These are phyloP conservation scores for Diversispora epigaea DNA, from an alignment of 192 early-diverging fungal species.

Conservation along the genomic window DNA sequence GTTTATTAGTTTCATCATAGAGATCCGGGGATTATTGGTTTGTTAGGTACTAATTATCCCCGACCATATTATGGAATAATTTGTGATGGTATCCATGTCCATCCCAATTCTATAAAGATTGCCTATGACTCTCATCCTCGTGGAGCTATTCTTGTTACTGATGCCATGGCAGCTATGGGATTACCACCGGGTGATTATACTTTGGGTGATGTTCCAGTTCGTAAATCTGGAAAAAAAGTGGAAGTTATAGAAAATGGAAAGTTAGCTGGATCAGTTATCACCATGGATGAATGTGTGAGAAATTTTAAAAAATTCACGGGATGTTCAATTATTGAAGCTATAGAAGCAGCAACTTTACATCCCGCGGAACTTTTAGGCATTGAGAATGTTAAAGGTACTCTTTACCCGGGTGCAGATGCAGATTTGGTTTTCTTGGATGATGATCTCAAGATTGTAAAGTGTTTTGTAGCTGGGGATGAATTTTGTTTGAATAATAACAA, in stretches of 20 bases:
- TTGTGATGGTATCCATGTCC: constrained; percentile 80
- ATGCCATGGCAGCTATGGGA: constrained; percentile 77
- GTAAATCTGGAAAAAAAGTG: constrained; percentile 58
- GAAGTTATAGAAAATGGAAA: constrained; percentile 76
- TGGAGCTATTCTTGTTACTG: constrained; percentile 77
- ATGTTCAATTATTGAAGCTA: constrained; percentile 72
- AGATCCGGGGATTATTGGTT: constrained; percentile 78
- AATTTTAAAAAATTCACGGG: constrained; percentile 79
- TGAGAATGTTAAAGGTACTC: constrained; percentile 66
- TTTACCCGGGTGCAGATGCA: constrained; percentile 72
- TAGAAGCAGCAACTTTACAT: constrained; percentile 78
- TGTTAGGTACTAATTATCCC: constrained; percentile 61
- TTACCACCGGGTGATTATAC: constrained; percentile 63
- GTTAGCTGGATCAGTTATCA: constrained; percentile 68
- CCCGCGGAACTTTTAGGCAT: constrained; percentile 77
- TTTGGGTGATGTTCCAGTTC: constrained; percentile 67
- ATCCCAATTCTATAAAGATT: constrained; percentile 77
- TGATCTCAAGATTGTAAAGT: constrained; percentile 61
- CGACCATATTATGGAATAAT: constrained; percentile 84
- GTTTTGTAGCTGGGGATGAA: constrained; percentile 72
- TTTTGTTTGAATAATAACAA: constrained; percentile 24
- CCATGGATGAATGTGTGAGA: constrained; percentile 70
- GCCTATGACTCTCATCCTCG: constrained; percentile 78
- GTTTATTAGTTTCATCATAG: constrained; percentile 73
- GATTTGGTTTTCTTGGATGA: constrained; percentile 74